Conservation (phyloP, 2,329 filamentous ascomycete species). For the Sphaerulina vaccinii region DNA sequence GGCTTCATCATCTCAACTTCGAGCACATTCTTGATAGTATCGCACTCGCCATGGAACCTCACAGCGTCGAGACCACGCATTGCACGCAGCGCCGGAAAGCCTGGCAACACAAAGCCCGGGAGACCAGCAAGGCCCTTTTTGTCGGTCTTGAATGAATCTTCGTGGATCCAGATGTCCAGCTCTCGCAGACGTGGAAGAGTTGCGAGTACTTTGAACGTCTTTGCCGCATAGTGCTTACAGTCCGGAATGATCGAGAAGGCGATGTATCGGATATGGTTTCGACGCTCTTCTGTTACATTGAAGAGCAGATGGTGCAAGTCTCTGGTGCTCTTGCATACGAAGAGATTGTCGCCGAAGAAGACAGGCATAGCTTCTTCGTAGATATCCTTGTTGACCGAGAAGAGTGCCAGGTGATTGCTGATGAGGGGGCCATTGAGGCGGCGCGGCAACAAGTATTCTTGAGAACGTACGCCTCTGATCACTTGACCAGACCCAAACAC, state of each 20-base stretch:
- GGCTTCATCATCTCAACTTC: slow-evolving; percentile 2
- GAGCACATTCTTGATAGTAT: background rate
- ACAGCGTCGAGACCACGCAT: slow-evolving; percentile 12
- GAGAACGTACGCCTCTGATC: too few relatives aligned
- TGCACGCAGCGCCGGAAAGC: slow-evolving; percentile 6
- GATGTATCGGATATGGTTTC: background rate
- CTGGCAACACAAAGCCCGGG: slow-evolving; percentile 5
- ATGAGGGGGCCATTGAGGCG: background rate
- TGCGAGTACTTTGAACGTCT: slow-evolving; percentile 10
- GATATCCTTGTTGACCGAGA: slow-evolving; percentile 20
- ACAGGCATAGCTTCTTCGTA: slow-evolving; percentile 19
- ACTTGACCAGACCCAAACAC: too few relatives aligned
- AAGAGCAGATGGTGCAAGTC: background rate
- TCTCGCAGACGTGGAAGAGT: slow-evolving; percentile 4
- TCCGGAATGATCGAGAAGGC: background rate
- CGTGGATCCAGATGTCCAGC: slow-evolving; percentile 16
- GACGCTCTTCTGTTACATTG: background rate
- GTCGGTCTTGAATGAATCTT: slow-evolving; percentile 1
- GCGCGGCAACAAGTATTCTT: background rate
- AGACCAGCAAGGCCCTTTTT: background rate
- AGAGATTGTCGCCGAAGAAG: slow-evolving; percentile 18
- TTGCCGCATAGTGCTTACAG: background rate
- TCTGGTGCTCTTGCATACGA: background rate
- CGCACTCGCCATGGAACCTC: slow-evolving; percentile 13
- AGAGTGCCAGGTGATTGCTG: slow-evolving; percentile 12